Base-by-base conservation (phyloP, 495 filamentous ascomycete genomes). In the Penicillium waksmanii region DNA sequence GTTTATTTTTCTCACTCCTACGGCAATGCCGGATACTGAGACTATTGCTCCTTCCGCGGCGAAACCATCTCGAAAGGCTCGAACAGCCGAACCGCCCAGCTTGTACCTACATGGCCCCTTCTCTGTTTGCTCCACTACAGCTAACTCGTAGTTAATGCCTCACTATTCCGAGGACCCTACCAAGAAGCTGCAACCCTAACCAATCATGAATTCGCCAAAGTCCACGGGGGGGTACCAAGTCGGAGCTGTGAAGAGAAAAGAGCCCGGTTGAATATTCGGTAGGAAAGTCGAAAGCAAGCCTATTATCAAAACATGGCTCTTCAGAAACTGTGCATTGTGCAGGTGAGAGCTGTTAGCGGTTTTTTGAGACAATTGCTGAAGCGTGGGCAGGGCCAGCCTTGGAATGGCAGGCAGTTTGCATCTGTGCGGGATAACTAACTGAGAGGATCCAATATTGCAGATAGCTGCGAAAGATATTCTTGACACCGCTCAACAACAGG, bases 401-500 rank as follows among this genome's bases (percentile, higher is more conserved):
- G 36, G 36, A 40, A 40, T 40, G 36, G 36, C 36, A 40, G 36
- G 36, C 36, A 12, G 36, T 40, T 40, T 40, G 36, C 36, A 40
- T 40, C 36, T 40, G 36, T 40, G 36, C 36, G 36, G 36, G 36
- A 40, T 40, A 40, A 40, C 36, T 40, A 40, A 40, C 36, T 40
- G 36, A 40, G 36, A 40, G 36, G 36, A 40, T 40, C 36, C 36
- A 40, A 40, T 40, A 40, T 40, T 40, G 36, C 36, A 40, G 36
- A 40, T 40, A 40, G 55, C 43, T 76, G 73, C 38, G 66, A 63
- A 9, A 77, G 61, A 58, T 74, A 77, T 17, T 72, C 56, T 12
- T 64, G 52, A 53, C 72, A 76, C 3, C 73, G 71, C 51, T 73
- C 75, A 2, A 75, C 67, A 15, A 77, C 75, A 3, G 61, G 58